Evolutionary conservation across 163 green algal genomes (phyloP).

Genomic region (Chlamydomonas reinhardtii): DNA sequence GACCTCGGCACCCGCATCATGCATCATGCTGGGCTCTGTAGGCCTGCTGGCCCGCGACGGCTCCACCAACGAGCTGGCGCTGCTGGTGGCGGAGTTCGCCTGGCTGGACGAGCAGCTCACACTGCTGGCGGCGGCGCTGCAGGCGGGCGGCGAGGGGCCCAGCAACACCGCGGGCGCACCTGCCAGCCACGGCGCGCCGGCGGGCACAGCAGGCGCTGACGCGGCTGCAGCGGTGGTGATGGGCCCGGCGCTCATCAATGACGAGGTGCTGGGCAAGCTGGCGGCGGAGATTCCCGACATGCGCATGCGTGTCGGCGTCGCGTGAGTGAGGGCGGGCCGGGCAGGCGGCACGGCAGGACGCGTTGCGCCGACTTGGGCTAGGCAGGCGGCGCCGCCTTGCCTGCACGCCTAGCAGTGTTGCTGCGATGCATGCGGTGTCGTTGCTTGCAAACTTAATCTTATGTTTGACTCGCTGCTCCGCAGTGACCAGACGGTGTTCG

Average conservation of each 20-base stretch:
- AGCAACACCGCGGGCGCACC: conserved; percentile 6
- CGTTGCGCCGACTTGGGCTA: too few relatives aligned
- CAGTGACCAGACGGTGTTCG: conserved; percentile 83
- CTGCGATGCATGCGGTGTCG: too few relatives aligned
- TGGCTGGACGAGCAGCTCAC: conserved; percentile 85
- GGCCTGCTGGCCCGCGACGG: conserved; percentile 60
- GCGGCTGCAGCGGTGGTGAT: conserved; percentile 8
- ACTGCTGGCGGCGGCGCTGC: conserved; percentile 47
- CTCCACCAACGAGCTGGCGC: conserved; percentile 83
- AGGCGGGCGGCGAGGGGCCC: conserved; percentile 52
- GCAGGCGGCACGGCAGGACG: background rate
- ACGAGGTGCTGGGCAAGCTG: conserved; percentile 84
- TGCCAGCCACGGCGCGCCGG: too few relatives aligned
- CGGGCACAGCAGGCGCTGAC: background rate
- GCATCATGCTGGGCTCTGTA: background rate
- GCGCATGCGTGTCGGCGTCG: conserved; percentile 84
- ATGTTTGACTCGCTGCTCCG: background rate
- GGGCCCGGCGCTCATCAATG: conserved; percentile 49
- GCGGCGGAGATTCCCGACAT: conserved; percentile 92
- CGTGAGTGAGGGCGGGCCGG: conserved; percentile 51
- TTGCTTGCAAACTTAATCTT: too few relatives aligned
- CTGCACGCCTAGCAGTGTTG: too few relatives aligned
- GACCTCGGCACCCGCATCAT: too few relatives aligned
- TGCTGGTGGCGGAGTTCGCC: conserved; percentile 92
- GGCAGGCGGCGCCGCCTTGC: too few relatives aligned